These are phyloP conservation scores for Citrus glauca DNA, from an alignment of 345 rosid species.

Conservation along the genomic window DNA sequence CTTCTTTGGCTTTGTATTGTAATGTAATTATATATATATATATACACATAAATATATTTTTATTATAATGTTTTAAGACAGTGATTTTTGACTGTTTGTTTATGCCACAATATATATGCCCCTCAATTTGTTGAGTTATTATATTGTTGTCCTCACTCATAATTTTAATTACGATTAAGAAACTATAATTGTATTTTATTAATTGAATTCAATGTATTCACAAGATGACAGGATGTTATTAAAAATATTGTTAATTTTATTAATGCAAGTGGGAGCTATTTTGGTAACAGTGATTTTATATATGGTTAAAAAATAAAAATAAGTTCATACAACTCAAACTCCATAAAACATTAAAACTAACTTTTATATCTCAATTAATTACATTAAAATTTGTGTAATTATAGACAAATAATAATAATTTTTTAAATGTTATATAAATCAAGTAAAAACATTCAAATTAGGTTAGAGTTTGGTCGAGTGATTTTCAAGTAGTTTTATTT, in stretches of 20 bases:
- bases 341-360: neutral
- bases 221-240: neutral
- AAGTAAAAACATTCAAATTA: too few species aligned
- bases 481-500: too few species aligned
- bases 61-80: neutral
- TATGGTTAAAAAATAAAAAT: neutral
- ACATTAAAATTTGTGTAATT: neutral
- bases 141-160: conserved; percentile 8
- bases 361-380: neutral
- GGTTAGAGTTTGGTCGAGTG: accelerated
- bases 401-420: too few species aligned
- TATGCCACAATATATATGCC: neutral
- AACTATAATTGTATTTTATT: neutral
- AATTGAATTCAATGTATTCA: neutral
- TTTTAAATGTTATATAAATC: too few species aligned
- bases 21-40: neutral
- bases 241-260: neutral
- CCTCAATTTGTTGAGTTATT: conserved; percentile 13
- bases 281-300: neutral
- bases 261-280: neutral
- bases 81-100: neutral
- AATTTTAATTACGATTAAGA: neutral
- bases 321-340: neutral
- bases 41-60: neutral
- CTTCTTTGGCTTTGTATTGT: conserved; percentile 15